Evolutionary conservation across 148 eudicot species (phyloP).

Genomic region (Nyssa sinensis): DNA sequence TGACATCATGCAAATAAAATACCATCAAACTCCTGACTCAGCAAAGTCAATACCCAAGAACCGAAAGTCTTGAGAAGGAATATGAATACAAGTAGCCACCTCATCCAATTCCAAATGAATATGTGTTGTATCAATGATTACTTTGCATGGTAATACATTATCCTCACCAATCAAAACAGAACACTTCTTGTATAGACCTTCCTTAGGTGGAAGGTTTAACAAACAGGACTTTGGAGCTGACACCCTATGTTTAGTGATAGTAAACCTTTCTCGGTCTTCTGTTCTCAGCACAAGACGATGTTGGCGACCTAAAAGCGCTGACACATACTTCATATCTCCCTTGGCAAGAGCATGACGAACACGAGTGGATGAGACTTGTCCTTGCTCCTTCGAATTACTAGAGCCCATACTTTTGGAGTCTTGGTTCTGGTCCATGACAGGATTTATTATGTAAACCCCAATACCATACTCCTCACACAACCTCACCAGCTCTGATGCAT

Average conservation of each 20-base stretch:
- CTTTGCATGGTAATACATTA: conserved; percentile 55
- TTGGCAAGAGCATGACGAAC: conserved; percentile 78
- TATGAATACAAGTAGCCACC: conserved; percentile 26
- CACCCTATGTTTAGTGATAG: conserved; percentile 30
- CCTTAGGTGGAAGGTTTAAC: conserved; percentile 84
- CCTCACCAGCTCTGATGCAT: conserved; percentile 72
- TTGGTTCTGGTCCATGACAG: conserved; percentile 81
- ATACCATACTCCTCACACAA: conserved; percentile 69
- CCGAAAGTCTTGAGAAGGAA: conserved; percentile 29
- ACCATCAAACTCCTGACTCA: conserved; percentile 20
- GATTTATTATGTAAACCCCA: conserved; percentile 66
- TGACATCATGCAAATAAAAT: background rate
- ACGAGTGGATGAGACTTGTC: conserved; percentile 96
- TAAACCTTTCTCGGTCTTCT: conserved; percentile 33
- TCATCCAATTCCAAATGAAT: conserved; percentile 60
- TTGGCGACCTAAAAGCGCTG: conserved; percentile 85
- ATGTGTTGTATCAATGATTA: conserved; percentile 52
- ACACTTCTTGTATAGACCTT: conserved; percentile 67
- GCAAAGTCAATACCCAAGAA: conserved; percentile 72
- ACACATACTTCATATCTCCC: conserved; percentile 81
- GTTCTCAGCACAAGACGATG: conserved; percentile 71
- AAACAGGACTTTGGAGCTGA: conserved; percentile 59
- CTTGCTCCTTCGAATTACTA: conserved; percentile 58
- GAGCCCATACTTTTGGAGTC: conserved; percentile 24
- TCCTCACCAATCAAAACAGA: conserved; percentile 45